A percentile compares a stretch with the other conserved stretches of the same genome.
phyloP scores from a whole-genome alignment of 2,329 filamentous ascomycete species.

The Tolypocladium ovalisporum region DNA sequence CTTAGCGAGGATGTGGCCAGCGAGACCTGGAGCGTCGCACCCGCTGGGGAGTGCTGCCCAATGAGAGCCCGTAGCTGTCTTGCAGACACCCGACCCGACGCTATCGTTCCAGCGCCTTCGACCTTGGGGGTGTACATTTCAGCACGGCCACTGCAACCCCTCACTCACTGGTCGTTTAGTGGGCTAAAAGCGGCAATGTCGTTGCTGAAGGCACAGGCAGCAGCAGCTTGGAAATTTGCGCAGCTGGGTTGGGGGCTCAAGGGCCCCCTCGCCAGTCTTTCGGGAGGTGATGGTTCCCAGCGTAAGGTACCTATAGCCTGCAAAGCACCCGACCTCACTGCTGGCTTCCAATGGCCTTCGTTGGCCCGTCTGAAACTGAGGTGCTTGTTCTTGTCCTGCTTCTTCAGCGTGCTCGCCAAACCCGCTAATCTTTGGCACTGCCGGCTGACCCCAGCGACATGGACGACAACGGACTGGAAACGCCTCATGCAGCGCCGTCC shows the following conservation, averaged over 20 bases:
- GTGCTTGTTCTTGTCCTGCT: not conserved
- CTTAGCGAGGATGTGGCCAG: not conserved
- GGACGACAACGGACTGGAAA: not conserved
- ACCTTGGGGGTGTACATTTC: slow-evolving; percentile 9
- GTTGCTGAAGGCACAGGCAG: not conserved
- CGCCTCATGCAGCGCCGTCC: not conserved
- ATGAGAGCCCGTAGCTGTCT: not conserved
- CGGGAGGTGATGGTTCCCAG: too few relatives aligned
- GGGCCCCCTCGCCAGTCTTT: not conserved
- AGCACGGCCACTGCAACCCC: slow-evolving; percentile 8
- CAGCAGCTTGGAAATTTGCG: not conserved
- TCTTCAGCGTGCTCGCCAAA: not conserved
- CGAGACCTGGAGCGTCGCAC: not conserved
- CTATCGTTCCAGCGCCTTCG: slow-evolving; percentile 11
- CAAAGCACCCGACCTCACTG: not conserved
- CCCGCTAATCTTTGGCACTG: not conserved
- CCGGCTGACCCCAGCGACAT: not conserved
- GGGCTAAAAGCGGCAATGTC: not conserved
- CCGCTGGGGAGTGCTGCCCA: not conserved
- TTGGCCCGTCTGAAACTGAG: not conserved
- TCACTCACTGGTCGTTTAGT: not conserved
- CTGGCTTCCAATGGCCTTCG: not conserved
- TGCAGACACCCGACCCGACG: too few relatives aligned
- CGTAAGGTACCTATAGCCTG: too few relatives aligned
- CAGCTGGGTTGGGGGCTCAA: not conserved